These are phyloP conservation scores for Solanum hybrid DNA, from an alignment of 305 asterid genomes.

Conservation along the genomic window DNA sequence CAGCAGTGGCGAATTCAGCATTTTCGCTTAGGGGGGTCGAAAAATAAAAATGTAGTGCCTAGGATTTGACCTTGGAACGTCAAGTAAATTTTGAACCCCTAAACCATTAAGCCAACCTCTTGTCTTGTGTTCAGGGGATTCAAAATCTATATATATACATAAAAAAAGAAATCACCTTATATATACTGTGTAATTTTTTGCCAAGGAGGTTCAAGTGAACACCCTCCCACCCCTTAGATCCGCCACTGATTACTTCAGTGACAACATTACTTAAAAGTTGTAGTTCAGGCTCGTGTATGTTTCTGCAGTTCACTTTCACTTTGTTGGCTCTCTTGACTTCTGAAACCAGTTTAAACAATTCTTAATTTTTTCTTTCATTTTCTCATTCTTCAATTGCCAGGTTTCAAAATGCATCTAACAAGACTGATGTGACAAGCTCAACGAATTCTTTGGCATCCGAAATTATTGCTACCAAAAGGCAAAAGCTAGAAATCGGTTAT, in stretches of 20 bases:
- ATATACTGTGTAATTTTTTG: background rate
- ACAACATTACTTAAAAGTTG: background rate
- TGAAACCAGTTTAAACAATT: background rate
- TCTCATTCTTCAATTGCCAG: conserved; percentile 26
- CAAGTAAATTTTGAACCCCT: background rate
- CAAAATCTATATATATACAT: background rate
- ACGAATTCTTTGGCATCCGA: conserved; percentile 22
- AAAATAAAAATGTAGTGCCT: background rate
- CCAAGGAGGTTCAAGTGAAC: background rate
- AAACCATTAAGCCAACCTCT: background rate
- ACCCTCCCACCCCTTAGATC: background rate
- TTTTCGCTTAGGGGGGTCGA: background rate
- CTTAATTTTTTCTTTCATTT: background rate
- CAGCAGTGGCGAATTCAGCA: background rate
- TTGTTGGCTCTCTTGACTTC: background rate
- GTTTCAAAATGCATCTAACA: conserved; percentile 29
- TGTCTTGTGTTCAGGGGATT: background rate
- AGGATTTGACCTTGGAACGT: background rate
- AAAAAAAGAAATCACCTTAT: background rate
- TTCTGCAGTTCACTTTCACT: background rate
- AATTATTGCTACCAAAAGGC: conserved; percentile 54
- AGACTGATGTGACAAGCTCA: conserved; percentile 16
- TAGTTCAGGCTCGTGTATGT: background rate
- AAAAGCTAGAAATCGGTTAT: conserved; percentile 78
- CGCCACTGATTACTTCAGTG: background rate